These are phyloP conservation scores for Alternaria viburni DNA, from an alignment of 2,329 filamentous ascomycete genomes.

Conservation along the genomic window DNA sequence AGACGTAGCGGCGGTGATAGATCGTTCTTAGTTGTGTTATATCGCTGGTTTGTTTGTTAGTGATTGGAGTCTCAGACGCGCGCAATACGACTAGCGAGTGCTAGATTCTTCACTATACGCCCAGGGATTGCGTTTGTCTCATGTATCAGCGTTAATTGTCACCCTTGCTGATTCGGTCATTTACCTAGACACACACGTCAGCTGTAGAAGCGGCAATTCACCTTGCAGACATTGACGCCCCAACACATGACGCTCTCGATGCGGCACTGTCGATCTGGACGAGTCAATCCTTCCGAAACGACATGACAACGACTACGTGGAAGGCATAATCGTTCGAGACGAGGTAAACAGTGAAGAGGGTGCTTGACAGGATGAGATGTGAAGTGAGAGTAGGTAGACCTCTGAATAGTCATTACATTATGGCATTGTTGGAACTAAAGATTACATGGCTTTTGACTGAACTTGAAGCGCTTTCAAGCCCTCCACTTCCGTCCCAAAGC, in stretches of 20 bases:
- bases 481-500: constrained; percentile 21
- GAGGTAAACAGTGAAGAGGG: neutral
- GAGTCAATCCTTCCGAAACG: neutral
- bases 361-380: neutral
- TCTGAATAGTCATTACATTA: neutral
- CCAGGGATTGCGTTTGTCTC: neutral
- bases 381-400: neutral
- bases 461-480: neutral
- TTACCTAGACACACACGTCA: neutral
- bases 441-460: neutral
- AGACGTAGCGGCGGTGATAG: too few species aligned
- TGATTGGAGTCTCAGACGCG: neutral
- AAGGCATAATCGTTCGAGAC: neutral
- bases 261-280: neutral
- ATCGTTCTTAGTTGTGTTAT: neutral
- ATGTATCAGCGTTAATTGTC: neutral
- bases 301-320: neutral
- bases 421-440: neutral
- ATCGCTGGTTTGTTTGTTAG: neutral
- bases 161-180: neutral
- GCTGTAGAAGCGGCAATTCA: neutral
- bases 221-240: neutral
- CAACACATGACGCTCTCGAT: neutral
- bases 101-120: neutral
- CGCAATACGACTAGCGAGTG: neutral